A percentile compares a stretch with the other conserved stretches of the same genome.
Evolutionary conservation across 768 basidiomycete species (phyloP).

Genomic region (Cubamyces sp.): DNA sequence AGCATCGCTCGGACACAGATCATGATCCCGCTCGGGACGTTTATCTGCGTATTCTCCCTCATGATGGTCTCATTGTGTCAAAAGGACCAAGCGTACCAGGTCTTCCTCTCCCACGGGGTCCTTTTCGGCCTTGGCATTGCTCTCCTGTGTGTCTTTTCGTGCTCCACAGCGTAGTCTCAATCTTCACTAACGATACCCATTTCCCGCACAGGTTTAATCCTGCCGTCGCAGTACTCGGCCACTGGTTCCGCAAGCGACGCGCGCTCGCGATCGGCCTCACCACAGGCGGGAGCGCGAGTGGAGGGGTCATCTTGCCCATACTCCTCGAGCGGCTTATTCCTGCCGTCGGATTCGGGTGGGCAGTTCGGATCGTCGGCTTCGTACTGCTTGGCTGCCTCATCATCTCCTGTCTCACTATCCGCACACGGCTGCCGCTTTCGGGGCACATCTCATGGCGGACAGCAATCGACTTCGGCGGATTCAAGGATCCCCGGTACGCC

Average conservation of each 20-base stretch:
- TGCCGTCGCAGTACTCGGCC: conserved; percentile 36
- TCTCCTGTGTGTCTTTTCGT: conserved; percentile 25
- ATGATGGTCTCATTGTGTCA: conserved; percentile 36
- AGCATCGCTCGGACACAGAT: conserved; percentile 8
- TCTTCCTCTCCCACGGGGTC: conserved; percentile 38
- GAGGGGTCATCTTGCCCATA: conserved; percentile 56
- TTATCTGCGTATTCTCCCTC: conserved; percentile 31
- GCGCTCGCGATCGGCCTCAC: conserved; percentile 44
- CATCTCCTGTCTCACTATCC: conserved; percentile 33
- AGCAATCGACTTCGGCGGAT: conserved; percentile 35
- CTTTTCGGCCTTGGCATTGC: conserved; percentile 37
- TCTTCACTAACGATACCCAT: neutral
- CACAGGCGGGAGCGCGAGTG: conserved; percentile 45
- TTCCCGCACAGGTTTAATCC: conserved; percentile 37
- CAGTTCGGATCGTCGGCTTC: conserved; percentile 36
- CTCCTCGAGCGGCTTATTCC: conserved; percentile 51
- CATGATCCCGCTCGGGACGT: conserved; percentile 29
- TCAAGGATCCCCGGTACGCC: conserved; percentile 31
- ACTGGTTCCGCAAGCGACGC: conserved; percentile 42
- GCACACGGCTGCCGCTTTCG: conserved; percentile 34
- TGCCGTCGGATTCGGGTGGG: conserved; percentile 35
- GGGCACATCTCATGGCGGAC: conserved; percentile 29
- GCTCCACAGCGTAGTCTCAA: no score
- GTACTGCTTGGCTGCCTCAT: conserved; percentile 33
- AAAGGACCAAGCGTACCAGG: conserved; percentile 33